A percentile compares a stretch with the other conserved stretches of the same genome.
These are phyloP conservation scores for Corymbia calophylla DNA, from an alignment of 441 rosid species.

Conservation along the genomic window DNA sequence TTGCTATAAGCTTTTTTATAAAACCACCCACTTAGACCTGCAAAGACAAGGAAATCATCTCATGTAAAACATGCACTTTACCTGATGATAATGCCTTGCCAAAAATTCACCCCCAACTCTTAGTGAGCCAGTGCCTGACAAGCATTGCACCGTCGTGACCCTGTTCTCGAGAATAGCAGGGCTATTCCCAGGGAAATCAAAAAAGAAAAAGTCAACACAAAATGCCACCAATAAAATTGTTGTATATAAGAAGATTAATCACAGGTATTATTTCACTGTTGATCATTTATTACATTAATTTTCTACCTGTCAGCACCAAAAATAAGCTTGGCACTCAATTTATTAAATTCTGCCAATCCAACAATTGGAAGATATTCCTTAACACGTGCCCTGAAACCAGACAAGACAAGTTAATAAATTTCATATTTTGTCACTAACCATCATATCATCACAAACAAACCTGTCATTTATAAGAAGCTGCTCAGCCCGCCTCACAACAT, in stretches of 20 bases:
- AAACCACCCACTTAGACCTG: not conserved
- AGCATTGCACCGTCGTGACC: conserved; percentile 14
- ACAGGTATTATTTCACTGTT: not conserved
- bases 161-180: conserved; percentile 15
- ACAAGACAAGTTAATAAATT: not conserved
- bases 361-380: conserved; percentile 16
- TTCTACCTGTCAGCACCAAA: conserved; percentile 16
- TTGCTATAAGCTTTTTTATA: not conserved
- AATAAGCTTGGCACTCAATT: conserved; percentile 20
- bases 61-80: not conserved
- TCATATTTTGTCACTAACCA: not conserved
- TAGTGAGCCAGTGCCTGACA: conserved; percentile 18
- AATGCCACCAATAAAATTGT: not conserved
- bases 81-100: conserved; percentile 14
- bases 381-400: conserved; percentile 5
- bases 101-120: conserved; percentile 18
- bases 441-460: conserved; percentile 12
- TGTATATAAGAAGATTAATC: not conserved
- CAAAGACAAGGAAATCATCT: not conserved
- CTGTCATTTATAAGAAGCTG: conserved; percentile 75
- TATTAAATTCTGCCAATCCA: conserved; percentile 19
- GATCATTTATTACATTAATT: not conserved
- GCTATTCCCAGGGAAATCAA: not conserved
- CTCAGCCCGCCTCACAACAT: conserved; percentile 91
- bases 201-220: not conserved